Evolutionary conservation across 1,139 yeast species (phyloP).

Genomic region (Yamadazyma sp.): DNA sequence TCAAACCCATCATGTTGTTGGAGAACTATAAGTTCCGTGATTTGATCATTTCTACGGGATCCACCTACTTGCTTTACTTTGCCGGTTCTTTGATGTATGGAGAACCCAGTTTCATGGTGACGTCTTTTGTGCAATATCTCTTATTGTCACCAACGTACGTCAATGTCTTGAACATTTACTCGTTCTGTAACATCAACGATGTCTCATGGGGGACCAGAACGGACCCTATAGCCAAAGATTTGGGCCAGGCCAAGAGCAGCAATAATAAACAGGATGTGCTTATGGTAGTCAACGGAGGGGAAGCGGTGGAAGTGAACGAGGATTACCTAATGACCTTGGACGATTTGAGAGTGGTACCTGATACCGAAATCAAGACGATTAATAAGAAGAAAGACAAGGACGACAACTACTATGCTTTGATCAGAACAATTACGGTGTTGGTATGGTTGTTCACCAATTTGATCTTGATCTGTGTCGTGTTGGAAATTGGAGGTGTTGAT

Average conservation of each 20-base stretch:
- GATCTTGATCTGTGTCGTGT: slow-evolving; percentile 41
- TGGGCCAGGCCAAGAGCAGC: slow-evolving; percentile 65
- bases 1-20: slow-evolving; percentile 50
- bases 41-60: slow-evolving; percentile 77
- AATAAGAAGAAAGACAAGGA: slow-evolving; percentile 29
- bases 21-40: slow-evolving; percentile 74
- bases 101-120: slow-evolving; percentile 79
- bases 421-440: slow-evolving; percentile 47
- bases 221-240: slow-evolving; percentile 59
- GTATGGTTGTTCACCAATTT: slow-evolving; percentile 49
- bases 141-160: slow-evolving; percentile 74
- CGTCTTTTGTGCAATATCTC: slow-evolving; percentile 70
- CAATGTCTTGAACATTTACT: slow-evolving; percentile 77
- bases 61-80: slow-evolving; percentile 82
- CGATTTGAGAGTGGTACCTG: slow-evolving; percentile 35
- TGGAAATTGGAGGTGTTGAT: slow-evolving; percentile 43
- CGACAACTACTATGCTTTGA: slow-evolving; percentile 45
- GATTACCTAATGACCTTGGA: slow-evolving; percentile 54
- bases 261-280: slow-evolving; percentile 65
- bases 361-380: slow-evolving; percentile 17
- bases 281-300: slow-evolving; percentile 65
- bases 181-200: slow-evolving; percentile 90
- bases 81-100: slow-evolving; percentile 72
- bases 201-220: slow-evolving; percentile 93
- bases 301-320: slow-evolving; percentile 56